Percentiles rank a stretch among this genome's conserved stretches.
These are phyloP conservation scores for Wickerhamomyces alni DNA, from an alignment of 805 yeast genomes.

Conservation along the genomic window DNA sequence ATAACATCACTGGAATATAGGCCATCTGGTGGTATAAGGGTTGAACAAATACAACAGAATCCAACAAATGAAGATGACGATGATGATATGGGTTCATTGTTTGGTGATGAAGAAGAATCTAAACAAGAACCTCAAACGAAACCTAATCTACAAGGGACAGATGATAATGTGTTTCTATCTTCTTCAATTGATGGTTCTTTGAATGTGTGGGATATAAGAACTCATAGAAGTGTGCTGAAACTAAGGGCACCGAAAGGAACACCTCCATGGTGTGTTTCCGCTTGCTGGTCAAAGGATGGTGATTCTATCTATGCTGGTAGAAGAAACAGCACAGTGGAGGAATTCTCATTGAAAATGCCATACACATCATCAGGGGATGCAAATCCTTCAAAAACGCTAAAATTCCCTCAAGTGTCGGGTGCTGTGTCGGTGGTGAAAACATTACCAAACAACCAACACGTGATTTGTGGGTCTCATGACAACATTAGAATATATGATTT, in stretches of 20 bases:
- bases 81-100: conserved; percentile 48
- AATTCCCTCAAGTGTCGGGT: conserved; percentile 84
- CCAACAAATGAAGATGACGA: conserved; percentile 23
- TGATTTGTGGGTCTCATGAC: conserved; percentile 86
- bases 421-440: conserved; percentile 79
- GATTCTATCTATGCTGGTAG: conserved; percentile 77
- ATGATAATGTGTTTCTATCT: conserved; percentile 58
- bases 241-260: conserved; percentile 52
- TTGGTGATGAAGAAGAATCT: conserved; percentile 52
- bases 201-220: conserved; percentile 77
- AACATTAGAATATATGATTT: conserved; percentile 85
- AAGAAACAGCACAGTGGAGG: conserved; percentile 83
- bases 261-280: conserved; percentile 93
- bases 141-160: conserved; percentile 16
- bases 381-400: conserved; percentile 50
- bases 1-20: conserved; percentile 69
- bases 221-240: conserved; percentile 36
- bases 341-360: conserved; percentile 58
- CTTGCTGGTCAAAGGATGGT: conserved; percentile 87
- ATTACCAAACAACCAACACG: conserved; percentile 72
- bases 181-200: conserved; percentile 81
- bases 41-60: conserved; percentile 14
- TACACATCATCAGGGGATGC: conserved; percentile 30
- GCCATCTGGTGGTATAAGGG: conserved; percentile 35
- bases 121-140: conserved; percentile 1